phyloP scores from a whole-genome alignment of 1,139 yeast genomes.

The Suhomyces coccinellae region DNA sequence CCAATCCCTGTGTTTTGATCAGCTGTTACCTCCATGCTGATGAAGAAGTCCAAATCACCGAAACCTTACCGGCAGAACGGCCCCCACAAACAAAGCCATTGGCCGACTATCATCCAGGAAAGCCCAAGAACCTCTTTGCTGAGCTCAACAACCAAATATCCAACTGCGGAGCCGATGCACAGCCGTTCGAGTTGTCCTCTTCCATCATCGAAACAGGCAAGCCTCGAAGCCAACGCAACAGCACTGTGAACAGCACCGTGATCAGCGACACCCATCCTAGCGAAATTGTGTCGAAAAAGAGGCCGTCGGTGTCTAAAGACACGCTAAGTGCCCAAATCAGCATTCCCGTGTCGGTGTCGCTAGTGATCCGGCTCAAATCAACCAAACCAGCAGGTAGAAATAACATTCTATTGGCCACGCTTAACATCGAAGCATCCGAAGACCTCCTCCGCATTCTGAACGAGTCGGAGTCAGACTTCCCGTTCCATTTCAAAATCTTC shows the following conservation, averaged over 20 bases:
- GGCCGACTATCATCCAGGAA: conserved; percentile 25
- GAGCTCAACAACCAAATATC: conserved; percentile 26
- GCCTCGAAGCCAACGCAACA: conserved; percentile 1
- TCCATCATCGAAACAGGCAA: conserved; percentile 6
- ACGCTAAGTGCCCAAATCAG: conserved; percentile 18
- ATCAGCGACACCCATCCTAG: background rate
- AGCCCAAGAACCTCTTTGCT: conserved; percentile 23
- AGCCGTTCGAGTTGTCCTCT: conserved; percentile 9
- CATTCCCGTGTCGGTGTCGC: conserved; percentile 48
- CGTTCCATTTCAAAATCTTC: conserved; percentile 38
- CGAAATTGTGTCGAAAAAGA: background rate
- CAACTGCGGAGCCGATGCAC: background rate
- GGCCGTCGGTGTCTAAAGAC: conserved; percentile 1
- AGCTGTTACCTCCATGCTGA: conserved; percentile 24
- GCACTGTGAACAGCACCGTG: conserved; percentile 1
- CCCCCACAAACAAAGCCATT: conserved; percentile 12
- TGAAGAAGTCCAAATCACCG: conserved; percentile 6
- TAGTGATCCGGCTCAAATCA: conserved; percentile 57
- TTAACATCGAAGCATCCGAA: conserved; percentile 57
- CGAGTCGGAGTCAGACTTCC: conserved; percentile 8
- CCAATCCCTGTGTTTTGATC: conserved; percentile 32
- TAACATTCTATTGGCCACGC: conserved; percentile 50
- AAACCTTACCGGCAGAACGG: background rate
- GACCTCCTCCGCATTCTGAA: conserved; percentile 30
- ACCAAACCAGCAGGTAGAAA: conserved; percentile 58